phyloP scores from a whole-genome alignment of 1,284 basidiomycete species.

The Leccinum brunneo-olivaceum region DNA sequence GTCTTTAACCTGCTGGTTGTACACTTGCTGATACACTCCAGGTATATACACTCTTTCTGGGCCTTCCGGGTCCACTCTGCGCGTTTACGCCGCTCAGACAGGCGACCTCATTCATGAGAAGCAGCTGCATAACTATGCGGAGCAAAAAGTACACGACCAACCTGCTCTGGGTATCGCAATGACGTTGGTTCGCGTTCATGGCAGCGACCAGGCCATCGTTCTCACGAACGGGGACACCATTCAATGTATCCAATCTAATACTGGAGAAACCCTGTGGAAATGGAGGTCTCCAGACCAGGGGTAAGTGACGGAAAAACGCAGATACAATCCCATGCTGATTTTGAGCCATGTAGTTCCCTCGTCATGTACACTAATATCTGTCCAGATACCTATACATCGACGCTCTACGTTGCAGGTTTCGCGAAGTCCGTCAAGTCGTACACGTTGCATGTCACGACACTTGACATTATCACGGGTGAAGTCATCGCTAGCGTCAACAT shows the following conservation, averaged over 20 bases:
- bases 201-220: slow-evolving; percentile 24
- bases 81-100: slow-evolving; percentile 59
- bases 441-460: slow-evolving; percentile 58
- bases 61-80: slow-evolving; percentile 62
- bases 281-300: slow-evolving; percentile 60
- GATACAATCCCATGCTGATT: neutral
- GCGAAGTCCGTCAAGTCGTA: slow-evolving; percentile 57
- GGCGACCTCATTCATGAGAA: slow-evolving; percentile 71
- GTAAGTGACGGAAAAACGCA: slow-evolving; percentile 33
- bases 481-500: slow-evolving; percentile 47
- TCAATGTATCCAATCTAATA: slow-evolving; percentile 38
- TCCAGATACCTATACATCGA: slow-evolving; percentile 38
- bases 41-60: slow-evolving; percentile 74
- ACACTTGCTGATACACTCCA: slow-evolving; percentile 26
- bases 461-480: slow-evolving; percentile 52
- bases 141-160: slow-evolving; percentile 46
- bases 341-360: slow-evolving; percentile 42
- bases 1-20: slow-evolving; percentile 17
- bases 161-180: slow-evolving; percentile 41
- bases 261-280: slow-evolving; percentile 54
- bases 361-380: slow-evolving; percentile 60
- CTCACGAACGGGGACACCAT: slow-evolving; percentile 57
- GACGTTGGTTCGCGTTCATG: slow-evolving; percentile 4
- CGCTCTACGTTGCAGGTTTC: slow-evolving; percentile 63
- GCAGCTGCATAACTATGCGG: slow-evolving; percentile 43